These are phyloP conservation scores for Gossypium schwendimanii DNA, from an alignment of 441 rosid species.

Conservation along the genomic window DNA sequence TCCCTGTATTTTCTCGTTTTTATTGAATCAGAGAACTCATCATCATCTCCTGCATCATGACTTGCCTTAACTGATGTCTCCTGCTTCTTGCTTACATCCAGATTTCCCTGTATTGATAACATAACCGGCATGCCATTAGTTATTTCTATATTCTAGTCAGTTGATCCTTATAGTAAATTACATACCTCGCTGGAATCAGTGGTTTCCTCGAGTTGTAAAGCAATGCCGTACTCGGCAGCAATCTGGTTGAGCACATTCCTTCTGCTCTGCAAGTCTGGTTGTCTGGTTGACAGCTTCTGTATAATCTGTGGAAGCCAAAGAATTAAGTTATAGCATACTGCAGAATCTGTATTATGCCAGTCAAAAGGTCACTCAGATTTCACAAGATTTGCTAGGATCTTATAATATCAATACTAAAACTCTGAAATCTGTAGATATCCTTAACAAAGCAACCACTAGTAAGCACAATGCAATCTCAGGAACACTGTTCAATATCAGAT, in stretches of 20 bases:
- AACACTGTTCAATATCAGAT: neutral
- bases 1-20: conserved; percentile 59
- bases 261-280: conserved; percentile 50
- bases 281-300: conserved; percentile 78
- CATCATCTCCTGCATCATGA: conserved; percentile 13
- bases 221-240: conserved; percentile 58
- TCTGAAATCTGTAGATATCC: neutral
- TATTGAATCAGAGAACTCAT: conserved; percentile 43
- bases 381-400: neutral
- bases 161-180: neutral
- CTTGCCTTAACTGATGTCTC: neutral
- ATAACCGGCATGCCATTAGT: neutral
- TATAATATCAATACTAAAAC: neutral
- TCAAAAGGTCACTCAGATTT: neutral
- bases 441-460: neutral
- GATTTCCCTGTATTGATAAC: conserved; percentile 36
- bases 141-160: neutral
- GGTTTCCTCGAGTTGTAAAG: conserved; percentile 46
- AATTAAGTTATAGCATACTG: neutral
- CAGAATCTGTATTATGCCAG: neutral
- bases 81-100: conserved; percentile 22
- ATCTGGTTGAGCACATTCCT: conserved; percentile 56
- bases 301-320: conserved; percentile 44
- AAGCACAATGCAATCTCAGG: neutral
- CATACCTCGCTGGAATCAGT: conserved; percentile 37